Evolutionary conservation across 2,329 filamentous ascomycete genomes (phyloP).

Genomic region (Ceratocystis cacaofunesta): DNA sequence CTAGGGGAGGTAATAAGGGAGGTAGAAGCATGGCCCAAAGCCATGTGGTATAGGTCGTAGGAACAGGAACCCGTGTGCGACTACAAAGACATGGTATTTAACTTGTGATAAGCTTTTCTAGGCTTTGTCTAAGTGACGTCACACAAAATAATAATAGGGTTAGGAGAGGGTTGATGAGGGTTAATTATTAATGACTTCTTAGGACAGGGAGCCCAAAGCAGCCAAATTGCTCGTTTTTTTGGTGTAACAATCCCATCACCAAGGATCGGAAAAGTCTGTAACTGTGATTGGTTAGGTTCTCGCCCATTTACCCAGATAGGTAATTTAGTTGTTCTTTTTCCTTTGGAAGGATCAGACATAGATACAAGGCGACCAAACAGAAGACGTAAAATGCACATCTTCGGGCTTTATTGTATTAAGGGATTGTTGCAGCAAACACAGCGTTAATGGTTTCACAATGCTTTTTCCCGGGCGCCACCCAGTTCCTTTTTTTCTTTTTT

Average conservation of each 20-base stretch:
- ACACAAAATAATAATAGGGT: neutral
- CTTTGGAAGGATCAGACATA: neutral
- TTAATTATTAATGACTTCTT: neutral
- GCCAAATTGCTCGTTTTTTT: neutral
- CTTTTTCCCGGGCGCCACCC: neutral
- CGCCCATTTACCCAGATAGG: neutral
- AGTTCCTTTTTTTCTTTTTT: neutral
- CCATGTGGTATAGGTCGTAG: too few relatives aligned
- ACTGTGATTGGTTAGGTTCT: neutral
- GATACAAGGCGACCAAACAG: neutral
- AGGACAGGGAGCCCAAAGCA: neutral
- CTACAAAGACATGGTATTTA: too few relatives aligned
- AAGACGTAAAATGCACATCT: neutral
- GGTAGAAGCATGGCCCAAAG: too few relatives aligned
- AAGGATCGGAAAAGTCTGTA: neutral
- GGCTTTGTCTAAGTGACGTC: neutral
- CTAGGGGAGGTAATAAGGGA: too few relatives aligned
- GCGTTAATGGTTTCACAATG: conserved; percentile 5
- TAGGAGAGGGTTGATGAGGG: neutral
- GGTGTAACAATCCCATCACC: neutral
- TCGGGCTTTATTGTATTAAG: conserved; percentile 1
- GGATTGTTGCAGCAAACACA: neutral
- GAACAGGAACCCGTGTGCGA: too few relatives aligned
- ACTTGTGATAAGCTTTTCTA: too few relatives aligned
- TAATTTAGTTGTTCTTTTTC: neutral